A percentile compares a stretch with the other conserved stretches of the same genome.
Evolutionary conservation across 1,284 basidiomycete species (phyloP).

Genomic region (Moniliophthora roreri): DNA sequence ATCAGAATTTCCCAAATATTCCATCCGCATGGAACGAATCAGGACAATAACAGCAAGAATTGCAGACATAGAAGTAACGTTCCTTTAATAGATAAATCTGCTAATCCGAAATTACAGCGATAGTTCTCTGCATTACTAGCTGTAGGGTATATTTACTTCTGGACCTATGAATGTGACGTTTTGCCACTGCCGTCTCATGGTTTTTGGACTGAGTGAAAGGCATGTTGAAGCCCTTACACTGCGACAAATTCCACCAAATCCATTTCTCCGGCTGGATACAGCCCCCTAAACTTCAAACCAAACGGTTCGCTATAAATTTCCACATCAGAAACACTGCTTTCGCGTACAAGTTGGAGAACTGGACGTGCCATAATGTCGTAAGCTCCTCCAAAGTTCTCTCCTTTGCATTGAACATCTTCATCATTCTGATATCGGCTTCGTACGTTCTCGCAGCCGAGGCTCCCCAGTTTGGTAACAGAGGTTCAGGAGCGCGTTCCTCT

Average conservation of each 20-base stretch:
- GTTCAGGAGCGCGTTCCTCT: constrained; percentile 21
- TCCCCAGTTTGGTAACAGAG: constrained; percentile 27
- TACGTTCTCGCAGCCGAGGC: constrained; percentile 25
- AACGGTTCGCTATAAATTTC: constrained; percentile 4
- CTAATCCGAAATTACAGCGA: too few species aligned
- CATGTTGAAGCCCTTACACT: not conserved
- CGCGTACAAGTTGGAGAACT: not conserved
- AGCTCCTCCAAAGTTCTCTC: constrained; percentile 8
- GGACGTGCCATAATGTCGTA: constrained; percentile 9
- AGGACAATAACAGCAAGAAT: too few species aligned
- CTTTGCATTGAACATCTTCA: constrained; percentile 15
- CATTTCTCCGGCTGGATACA: constrained; percentile 14
- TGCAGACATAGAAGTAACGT: too few species aligned
- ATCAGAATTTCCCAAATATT: too few species aligned
- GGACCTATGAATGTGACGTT: too few species aligned
- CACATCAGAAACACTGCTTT: not conserved
- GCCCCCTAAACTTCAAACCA: constrained; percentile 12
- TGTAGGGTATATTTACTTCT: too few species aligned
- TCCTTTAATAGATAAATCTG: too few species aligned
- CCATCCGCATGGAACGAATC: too few species aligned
- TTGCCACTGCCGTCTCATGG: too few species aligned
- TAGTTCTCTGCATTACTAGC: too few species aligned
- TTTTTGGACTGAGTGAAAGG: too few species aligned
- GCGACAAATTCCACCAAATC: constrained; percentile 14
- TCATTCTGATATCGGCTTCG: constrained; percentile 28